Base-by-base conservation (phyloP, 805 yeast species). In the Tetrapisispora phaffii region DNA sequence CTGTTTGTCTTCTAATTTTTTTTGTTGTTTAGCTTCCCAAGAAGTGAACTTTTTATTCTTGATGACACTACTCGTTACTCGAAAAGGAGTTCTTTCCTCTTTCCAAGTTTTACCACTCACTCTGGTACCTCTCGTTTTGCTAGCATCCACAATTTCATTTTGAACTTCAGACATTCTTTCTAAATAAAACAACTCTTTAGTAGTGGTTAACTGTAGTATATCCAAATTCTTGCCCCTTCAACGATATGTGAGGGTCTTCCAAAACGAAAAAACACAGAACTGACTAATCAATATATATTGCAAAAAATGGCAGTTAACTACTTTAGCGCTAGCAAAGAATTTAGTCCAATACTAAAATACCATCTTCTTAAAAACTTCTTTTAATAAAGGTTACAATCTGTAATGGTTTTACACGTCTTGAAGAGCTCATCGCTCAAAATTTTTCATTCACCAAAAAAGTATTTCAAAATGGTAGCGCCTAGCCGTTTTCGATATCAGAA, bases 41-140 rank as follows among this genome's bases (percentile, higher is more conserved):
- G 82, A 63, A 2, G 75, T 68, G 28, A 61, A 42, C 37, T 65
- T 67, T 46, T 62, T 66, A 42, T 63, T 63, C 46, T 67, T 69
- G 2, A 81, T 79, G 5, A 89, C 88, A 20, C 66, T 54, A 24
- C 81, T 70, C 50, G 68, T 79, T 21, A 79, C 75, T 59, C 88
- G 74, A 57, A 81, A 79, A 4, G 88, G 85, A 44, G 70, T 75
- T 55, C 82, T 84, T 46, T 73, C 73, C 15, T 70, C 72, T 55
- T 85, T 85, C 89, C 89, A 85, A 35, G 73, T 69, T 58, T 84
- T 83, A 33, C 87, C 87, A 58, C 74, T 75, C n/a, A 75, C 76
- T 46, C 77, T 61, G 12, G 66, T 37, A 4, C 82, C 82, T 53
- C 70, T 75, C 7, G 31, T 35, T 16, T 50, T 53, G n/a, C 49